Base-by-base conservation (phyloP, 1,284 basidiomycete genomes). In the Mixia osmundae region DNA sequence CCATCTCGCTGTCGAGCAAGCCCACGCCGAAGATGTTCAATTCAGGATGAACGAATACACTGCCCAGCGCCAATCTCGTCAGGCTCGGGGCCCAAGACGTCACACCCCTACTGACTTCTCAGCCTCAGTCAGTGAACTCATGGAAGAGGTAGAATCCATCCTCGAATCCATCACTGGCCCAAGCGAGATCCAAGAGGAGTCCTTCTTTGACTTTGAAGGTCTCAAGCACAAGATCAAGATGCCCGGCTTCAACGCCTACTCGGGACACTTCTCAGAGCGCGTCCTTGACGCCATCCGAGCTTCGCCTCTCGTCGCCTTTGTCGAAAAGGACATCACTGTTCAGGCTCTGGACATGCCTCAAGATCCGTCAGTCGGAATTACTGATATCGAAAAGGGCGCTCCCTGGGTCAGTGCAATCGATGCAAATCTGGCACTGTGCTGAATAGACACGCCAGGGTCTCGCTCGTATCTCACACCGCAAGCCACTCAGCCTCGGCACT, bases 291-390 rank as follows among this genome's bases (percentile, higher is more conserved):
- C 69, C 51, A 75, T 99, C 54, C 69, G 89, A 38, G 59, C 65
- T 33, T 67, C 76, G 62, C 85, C 87, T 14, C 85, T 89, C 56
- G 85, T 99, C 34, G 78, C 73, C 22, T 89, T 76, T 53, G 65
- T 99, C 42, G 91, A 99, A 64, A 68, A 64, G 44, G 91, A 99
- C 62, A 82, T 89, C 61, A 63, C 85, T 47, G 77, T 89, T 16
- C 67, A 63, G 44, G 33, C 47, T 6, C 44, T 50, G 9, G 54
- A 55, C 27, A 50, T 61, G 39, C 79, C 94, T 67, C 71, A 60
- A 40, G n/a, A n/a, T n/a, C n/a, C n/a, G n/a, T n/a, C n/a, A n/a
- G n/a, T n/a, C n/a, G n/a, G n/a, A n/a, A n/a, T n/a, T n/a, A 44
- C 50, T 9, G 54, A 55, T 26, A 50, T 61, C 40, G 79, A 94